Percentiles rank a stretch among this genome's conserved stretches.
phyloP scores from a whole-genome alignment of 306 rosid genomes.

The Fragaria vesca region DNA sequence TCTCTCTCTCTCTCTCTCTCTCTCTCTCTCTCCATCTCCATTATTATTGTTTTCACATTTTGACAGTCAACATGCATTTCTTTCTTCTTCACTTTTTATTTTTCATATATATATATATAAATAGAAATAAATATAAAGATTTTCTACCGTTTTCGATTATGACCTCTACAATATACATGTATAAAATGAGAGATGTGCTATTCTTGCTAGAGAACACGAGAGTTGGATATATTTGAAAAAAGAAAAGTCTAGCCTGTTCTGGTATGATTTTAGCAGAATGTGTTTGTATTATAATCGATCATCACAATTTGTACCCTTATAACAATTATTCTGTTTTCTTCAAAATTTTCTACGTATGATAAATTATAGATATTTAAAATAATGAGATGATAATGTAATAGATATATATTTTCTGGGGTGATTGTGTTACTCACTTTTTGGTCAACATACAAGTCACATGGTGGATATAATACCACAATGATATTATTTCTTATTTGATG shows the following conservation, averaged over 20 bases:
- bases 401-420: no score
- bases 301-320: no score
- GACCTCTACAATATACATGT: no score
- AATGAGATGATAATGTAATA: no score
- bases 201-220: not conserved
- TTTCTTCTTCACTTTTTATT: not conserved
- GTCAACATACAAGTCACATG: not conserved
- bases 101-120: not conserved
- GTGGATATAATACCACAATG: not conserved
- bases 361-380: no score
- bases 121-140: no score
- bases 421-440: not conserved
- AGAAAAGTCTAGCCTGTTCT: not conserved
- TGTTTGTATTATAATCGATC: no score
- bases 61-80: conserved; percentile 43
- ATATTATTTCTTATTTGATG: not conserved
- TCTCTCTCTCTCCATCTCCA: conserved; percentile 12
- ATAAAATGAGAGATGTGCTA: no score
- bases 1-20: conserved; percentile 6
- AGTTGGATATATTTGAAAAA: no score
- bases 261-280: no score
- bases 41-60: conserved; percentile 22
- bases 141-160: not conserved
- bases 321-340: no score
- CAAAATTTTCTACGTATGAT: no score